Evolutionary conservation across 768 basidiomycete genomes (phyloP), one percentile per base, ranked within the genome.

Genomic region (Gloeopeniophorella convolvens): DNA sequence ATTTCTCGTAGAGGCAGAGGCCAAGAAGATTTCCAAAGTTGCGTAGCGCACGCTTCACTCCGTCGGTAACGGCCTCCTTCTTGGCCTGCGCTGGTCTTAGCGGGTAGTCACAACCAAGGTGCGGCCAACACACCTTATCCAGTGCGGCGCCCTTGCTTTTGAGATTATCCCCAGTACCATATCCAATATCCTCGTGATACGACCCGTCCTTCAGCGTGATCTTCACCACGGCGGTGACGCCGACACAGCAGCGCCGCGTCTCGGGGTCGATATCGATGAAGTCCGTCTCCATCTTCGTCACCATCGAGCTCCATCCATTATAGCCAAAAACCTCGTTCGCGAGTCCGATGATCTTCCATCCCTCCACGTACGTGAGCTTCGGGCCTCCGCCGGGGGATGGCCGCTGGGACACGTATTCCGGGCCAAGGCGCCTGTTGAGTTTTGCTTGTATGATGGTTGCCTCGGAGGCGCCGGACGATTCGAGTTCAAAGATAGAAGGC

Each of bases 321-420:
- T 92, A 97, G 1, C 95, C 95, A 68, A 99, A 98, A 35, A 98
- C 88, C 57, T 99, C 95, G 64, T 99, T 99, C 2, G 95, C 96
- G 20, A 99, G 76, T 62, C 94, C 95, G 66, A 99, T 96, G 31
- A 93, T 84, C 69, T 91, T 94, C 95, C 95, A 98, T 0, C 95
- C 96, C 64, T 98, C 95, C 1, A 87, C 85, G 62, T 99, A 97
- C 13, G 86, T 93, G 39, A 99, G 71, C 65, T 94, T 96, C 13
- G 79, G 77, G 3, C 88, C 89, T 34, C 85, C 87, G 15, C 84
- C 86, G 2, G 89, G 91, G 4, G 95, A 94, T 6, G 89, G 85
- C 13, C 96, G 75, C 56, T 85, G 83, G 2, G 89, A 91, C 48
- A 99, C 78, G 61, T 79, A 96, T 69, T 98, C 96, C 1, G 96